Evolutionary conservation across 2,329 filamentous ascomycete genomes (phyloP).

Genomic region (Fusarium marasasianum): DNA sequence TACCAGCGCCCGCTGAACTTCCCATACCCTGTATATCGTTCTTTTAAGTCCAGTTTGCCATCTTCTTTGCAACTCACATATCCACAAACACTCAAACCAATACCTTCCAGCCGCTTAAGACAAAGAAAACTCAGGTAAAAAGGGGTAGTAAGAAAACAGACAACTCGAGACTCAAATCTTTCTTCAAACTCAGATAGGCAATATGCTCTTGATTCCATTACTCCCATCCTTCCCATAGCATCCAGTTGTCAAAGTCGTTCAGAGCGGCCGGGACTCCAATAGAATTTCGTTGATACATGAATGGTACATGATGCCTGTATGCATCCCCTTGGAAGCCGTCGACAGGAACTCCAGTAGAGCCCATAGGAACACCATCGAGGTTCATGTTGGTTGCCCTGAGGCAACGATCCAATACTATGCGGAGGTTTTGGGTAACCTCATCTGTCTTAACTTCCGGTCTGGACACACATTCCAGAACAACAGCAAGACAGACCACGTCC

Average conservation of each 20-base stretch:
- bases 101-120: background rate
- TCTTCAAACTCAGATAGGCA: background rate
- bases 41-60: constrained; percentile 13
- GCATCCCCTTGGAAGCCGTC: constrained; percentile 41
- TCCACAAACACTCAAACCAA: constrained; percentile 23
- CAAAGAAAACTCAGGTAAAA: constrained; percentile 13
- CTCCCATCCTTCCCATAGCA: constrained; percentile 54
- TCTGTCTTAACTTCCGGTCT: constrained; percentile 53
- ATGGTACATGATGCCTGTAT: constrained; percentile 44
- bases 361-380: constrained; percentile 48
- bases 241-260: constrained; percentile 48
- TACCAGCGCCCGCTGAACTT: constrained; percentile 39
- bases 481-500: constrained; percentile 59
- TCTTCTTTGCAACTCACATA: constrained; percentile 25
- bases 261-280: constrained; percentile 41
- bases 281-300: constrained; percentile 45
- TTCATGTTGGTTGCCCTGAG: constrained; percentile 55
- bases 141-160: background rate
- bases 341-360: background rate
- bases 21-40: constrained; percentile 13
- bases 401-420: constrained; percentile 56
- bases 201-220: constrained; percentile 15
- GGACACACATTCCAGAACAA: constrained; percentile 59
- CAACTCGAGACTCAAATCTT: background rate
- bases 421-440: constrained; percentile 54